These are phyloP conservation scores for Mesembryanthemum crystallinum DNA, from an alignment of 148 eudicot genomes.

Conservation along the genomic window DNA sequence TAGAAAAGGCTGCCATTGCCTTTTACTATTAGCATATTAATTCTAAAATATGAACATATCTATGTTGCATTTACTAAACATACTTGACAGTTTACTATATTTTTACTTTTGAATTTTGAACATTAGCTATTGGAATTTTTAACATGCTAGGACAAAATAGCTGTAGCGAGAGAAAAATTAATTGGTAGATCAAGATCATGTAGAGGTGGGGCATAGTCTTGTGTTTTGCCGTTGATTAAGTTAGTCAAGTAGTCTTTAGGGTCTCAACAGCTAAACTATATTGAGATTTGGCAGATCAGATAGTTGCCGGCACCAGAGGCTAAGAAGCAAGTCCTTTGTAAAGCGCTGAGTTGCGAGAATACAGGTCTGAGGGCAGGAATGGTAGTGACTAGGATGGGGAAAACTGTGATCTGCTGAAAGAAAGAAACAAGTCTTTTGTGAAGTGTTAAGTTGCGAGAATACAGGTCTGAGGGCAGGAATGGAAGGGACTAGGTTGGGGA, in stretches of 20 bases:
- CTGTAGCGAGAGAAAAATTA: background rate
- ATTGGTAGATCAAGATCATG: background rate
- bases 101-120: background rate
- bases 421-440: too few relatives aligned
- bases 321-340: background rate
- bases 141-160: too few relatives aligned
- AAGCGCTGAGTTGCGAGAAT: background rate
- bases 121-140: background rate
- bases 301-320: too few relatives aligned
- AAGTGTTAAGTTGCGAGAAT: background rate
- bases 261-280: background rate
- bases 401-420: too few relatives aligned
- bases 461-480: too few relatives aligned
- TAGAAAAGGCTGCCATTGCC: background rate
- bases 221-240: background rate
- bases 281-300: background rate
- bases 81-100: background rate
- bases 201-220: background rate
- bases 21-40: background rate
- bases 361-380: too few relatives aligned
- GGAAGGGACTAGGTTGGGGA: too few relatives aligned
- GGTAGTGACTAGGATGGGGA: too few relatives aligned
- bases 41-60: background rate
- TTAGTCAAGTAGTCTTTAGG: background rate
- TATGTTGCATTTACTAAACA: background rate